These are phyloP conservation scores for Taphrina populina DNA, from an alignment of 1,139 yeast genomes.

Conservation along the genomic window DNA sequence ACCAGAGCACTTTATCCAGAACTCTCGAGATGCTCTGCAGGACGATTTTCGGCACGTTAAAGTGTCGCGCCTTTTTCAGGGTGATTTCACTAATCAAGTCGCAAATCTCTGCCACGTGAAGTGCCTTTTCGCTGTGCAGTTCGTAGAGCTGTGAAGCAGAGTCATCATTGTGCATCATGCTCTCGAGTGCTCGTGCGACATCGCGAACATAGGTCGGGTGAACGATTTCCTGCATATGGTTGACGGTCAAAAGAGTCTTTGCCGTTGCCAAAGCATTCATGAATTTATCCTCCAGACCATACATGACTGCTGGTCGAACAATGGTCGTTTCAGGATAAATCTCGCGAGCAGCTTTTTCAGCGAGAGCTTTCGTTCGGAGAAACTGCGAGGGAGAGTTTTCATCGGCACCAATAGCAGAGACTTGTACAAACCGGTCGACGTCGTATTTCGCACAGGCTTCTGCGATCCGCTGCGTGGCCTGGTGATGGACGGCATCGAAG, in stretches of 20 bases:
- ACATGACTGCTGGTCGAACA: slow-evolving; percentile 83
- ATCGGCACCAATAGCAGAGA: slow-evolving; percentile 76
- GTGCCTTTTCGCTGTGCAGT: slow-evolving; percentile 69
- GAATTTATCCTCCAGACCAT: slow-evolving; percentile 71
- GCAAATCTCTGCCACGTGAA: slow-evolving; percentile 64
- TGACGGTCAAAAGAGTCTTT: slow-evolving; percentile 61
- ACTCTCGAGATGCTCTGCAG: slow-evolving; percentile 52
- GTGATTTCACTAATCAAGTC: slow-evolving; percentile 67
- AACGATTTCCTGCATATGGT: slow-evolving; percentile 62
- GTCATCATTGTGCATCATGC: slow-evolving; percentile 76
- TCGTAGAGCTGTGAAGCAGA: slow-evolving; percentile 77
- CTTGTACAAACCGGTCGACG: slow-evolving; percentile 74
- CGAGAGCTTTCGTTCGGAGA: slow-evolving; percentile 74
- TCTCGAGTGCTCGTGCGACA: slow-evolving; percentile 76
- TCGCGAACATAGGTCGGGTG: slow-evolving; percentile 77
- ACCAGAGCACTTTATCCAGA: slow-evolving; percentile 60
- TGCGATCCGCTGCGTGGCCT: slow-evolving; percentile 73
- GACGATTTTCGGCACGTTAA: slow-evolving; percentile 58
- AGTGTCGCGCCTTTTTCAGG: slow-evolving; percentile 48
- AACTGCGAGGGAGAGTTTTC: slow-evolving; percentile 66
- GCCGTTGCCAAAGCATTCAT: slow-evolving; percentile 59
- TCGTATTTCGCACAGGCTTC: slow-evolving; percentile 69
- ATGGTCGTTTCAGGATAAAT: slow-evolving; percentile 74
- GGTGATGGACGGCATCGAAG: slow-evolving; percentile 78
- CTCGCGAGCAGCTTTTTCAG: slow-evolving; percentile 69